phyloP scores from a whole-genome alignment of 345 rosid species.

The Xanthoceras sorbifolium region DNA sequence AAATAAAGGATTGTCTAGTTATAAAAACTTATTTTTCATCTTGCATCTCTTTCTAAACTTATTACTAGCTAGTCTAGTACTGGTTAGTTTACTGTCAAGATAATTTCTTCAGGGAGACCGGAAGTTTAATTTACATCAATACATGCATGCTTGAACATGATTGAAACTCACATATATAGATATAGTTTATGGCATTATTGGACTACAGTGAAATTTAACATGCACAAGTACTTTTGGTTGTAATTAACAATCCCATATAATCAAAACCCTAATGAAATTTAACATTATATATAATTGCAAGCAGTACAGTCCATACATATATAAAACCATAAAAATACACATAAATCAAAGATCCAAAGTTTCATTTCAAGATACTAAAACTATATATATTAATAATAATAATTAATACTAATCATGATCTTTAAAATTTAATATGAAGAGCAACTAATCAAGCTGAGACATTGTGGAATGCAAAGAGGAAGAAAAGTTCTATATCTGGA shows the following conservation, averaged over 20 bases:
- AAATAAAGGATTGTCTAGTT: too few relatives aligned
- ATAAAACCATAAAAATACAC: background rate
- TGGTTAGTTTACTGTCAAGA: background rate
- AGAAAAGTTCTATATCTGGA: conserved; percentile 46
- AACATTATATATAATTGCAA: background rate
- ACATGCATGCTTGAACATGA: background rate
- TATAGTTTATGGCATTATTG: too few relatives aligned
- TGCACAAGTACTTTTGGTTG: too few relatives aligned
- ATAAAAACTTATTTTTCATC: too few relatives aligned
- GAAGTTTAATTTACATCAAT: background rate
- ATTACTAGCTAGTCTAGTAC: background rate
- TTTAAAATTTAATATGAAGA: background rate
- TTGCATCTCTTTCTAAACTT: background rate
- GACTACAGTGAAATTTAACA: background rate
- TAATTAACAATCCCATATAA: too few relatives aligned
- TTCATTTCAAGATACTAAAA: background rate
- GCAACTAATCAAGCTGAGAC: background rate
- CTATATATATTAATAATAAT: too few relatives aligned
- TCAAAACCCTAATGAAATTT: background rate
- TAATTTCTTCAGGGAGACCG: background rate
- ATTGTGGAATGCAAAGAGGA: conserved; percentile 32
- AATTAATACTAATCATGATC: too few relatives aligned
- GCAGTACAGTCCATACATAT: background rate
- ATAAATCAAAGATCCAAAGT: background rate
- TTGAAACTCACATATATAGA: background rate